phyloP scores from a whole-genome alignment of 768 basidiomycete genomes.

The Phylloporus arenicola region DNA sequence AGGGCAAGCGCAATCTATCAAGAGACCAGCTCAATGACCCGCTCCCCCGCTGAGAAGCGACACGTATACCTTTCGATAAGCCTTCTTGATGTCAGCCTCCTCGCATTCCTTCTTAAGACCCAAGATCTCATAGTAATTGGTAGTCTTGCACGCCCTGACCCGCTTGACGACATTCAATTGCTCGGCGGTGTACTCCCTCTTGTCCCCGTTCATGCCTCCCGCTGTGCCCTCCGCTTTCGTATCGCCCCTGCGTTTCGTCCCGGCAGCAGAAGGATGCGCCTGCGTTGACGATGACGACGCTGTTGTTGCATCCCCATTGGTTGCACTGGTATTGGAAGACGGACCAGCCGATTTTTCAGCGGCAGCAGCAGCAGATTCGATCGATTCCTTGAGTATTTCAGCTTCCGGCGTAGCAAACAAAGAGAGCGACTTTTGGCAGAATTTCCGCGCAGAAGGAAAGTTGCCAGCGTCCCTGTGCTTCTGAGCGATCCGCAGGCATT shows the following conservation, averaged over 20 bases:
- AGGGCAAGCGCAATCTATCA: conserved; percentile 77
- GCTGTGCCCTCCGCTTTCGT: conserved; percentile 43
- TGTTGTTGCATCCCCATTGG: conserved; percentile 30
- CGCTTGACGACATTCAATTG: conserved; percentile 80
- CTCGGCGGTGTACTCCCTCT: conserved; percentile 84
- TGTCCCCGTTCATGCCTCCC: conserved; percentile 61
- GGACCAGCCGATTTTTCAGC: conserved; percentile 35
- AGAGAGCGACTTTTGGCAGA: conserved; percentile 81
- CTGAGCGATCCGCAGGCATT: conserved; percentile 75
- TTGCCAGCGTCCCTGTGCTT: conserved; percentile 70
- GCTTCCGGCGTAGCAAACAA: conserved; percentile 80
- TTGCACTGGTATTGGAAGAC: conserved; percentile 31
- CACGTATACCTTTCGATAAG: conserved; percentile 82
- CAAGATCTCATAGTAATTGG: conserved; percentile 92
- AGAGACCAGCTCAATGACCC: conserved; percentile 6
- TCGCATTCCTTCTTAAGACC: conserved; percentile 74
- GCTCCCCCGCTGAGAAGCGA: conserved; percentile 6
- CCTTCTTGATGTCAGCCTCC: conserved; percentile 84
- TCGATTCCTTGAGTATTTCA: conserved; percentile 54
- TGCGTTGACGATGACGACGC: conserved; percentile 54
- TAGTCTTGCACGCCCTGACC: conserved; percentile 78
- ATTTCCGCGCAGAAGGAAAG: conserved; percentile 73
- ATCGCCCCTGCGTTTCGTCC: conserved; percentile 58
- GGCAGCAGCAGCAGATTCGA: conserved; percentile 50
- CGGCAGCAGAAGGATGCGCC: conserved; percentile 68